Evolutionary conservation across 176 grass and related monocot genomes (phyloP).

Genomic region (Musa beccarii): DNA sequence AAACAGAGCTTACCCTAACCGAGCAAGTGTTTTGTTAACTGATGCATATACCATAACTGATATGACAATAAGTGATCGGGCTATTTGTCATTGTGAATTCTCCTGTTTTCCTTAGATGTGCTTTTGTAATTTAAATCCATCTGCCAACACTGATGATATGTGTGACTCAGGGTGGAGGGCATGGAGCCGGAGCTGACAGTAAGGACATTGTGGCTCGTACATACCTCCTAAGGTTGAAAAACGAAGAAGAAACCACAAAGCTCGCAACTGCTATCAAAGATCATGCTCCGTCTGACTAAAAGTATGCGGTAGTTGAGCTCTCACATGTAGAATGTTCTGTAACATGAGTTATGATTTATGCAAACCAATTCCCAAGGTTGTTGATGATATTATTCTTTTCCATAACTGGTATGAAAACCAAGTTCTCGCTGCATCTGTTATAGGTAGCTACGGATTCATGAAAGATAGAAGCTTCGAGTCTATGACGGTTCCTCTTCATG

Average conservation of each 20-base stretch:
- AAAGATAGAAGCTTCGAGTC: no score
- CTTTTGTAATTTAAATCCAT: not conserved
- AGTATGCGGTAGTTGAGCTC: no score
- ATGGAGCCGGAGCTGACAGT: constrained; percentile 23
- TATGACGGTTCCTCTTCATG: no score
- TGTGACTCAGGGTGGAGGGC: constrained; percentile 35
- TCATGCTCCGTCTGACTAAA: constrained; percentile 43
- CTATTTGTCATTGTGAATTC: not conserved
- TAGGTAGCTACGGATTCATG: no score
- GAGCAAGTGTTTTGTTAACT: no score
- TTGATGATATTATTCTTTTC: not conserved
- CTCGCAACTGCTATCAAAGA: constrained; percentile 66
- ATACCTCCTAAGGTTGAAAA: constrained; percentile 66
- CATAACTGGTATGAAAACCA: not conserved
- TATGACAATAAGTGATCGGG: not conserved
- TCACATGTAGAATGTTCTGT: not conserved
- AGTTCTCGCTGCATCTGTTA: no score
- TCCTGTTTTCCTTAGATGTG: not conserved
- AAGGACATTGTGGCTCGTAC: constrained; percentile 38
- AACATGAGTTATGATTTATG: not conserved
- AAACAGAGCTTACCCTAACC: no score
- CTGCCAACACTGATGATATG: not conserved
- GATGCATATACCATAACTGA: no score
- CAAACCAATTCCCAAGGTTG: not conserved
- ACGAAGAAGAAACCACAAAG: constrained; percentile 56